Base-by-base conservation (phyloP, 225 moss, liverwort and hornwort species). In the Thuidium tamariscinum region DNA sequence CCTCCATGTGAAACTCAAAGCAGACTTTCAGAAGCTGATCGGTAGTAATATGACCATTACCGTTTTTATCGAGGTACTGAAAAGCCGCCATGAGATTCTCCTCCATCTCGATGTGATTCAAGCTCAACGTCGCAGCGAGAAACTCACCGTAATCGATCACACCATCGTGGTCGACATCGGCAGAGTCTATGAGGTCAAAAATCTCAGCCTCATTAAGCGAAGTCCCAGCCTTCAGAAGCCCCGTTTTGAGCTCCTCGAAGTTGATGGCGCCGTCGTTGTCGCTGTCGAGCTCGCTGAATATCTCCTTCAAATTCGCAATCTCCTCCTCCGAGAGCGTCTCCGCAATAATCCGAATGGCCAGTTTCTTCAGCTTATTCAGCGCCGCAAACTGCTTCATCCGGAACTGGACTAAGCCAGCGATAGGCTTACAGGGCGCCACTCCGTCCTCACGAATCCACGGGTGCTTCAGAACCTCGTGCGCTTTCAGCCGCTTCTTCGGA, bases 341-440 rank as follows among this genome's bases (percentile, higher is more conserved):
- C 18, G 96, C 96, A 73, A 96, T 96, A 72, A 96, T 92, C 63
- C 93, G 91, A 82, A 96, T 88, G 34, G 95, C 95, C 69, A 92
- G 91, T 85, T 96, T 96, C 91, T 96, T 96, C 80, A 96, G 77
- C 82, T 96, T 96, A 46, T 96, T 96, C 89, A 96, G 89, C 54
- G 96, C 96, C 57, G 95, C 92, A 71, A 96, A 96, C 80, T 94
- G 96, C 86, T 96, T 96, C 79, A 96, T 86, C 80, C 95, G 92
- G 56, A 95, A 88, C 82, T 92, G 85, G 70, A 96, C 95, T 30
- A 94, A 84, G 3, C 93, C 89, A 42, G 88, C 93, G 75, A 95
- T 95, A 32, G 96, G 92, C 59, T 93, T 93, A 80, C 85, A 91
- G 49, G 90, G 91, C 18, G 94, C 93, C 70, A 89, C 88, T 42